Evolutionary conservation across 305 asterid species (phyloP), one percentile per base, ranked within the genome.

Genomic region (Nicotiana rustica): DNA sequence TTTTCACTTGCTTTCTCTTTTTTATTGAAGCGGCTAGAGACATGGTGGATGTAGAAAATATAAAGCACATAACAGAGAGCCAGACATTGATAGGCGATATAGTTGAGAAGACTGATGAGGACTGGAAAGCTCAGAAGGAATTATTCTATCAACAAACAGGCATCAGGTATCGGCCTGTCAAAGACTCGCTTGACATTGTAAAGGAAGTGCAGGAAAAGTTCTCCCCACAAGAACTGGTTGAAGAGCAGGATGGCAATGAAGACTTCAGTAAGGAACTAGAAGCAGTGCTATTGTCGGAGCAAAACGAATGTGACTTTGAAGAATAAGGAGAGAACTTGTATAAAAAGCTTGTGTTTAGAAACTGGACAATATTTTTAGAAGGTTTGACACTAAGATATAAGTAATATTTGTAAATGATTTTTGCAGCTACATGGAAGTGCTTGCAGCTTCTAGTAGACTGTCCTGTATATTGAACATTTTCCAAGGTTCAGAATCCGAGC

Each of bases 21-120:
- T 80, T 70, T 69, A 29, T 55, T 10, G 55, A 68, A 92, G 97
- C 86, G 89, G 98, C 95, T 69, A 81, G 92, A 82, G 85, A 88
- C 77, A 87, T 83, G 80, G 85, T 91, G 66, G 93, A 92, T 69
- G 87, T 95, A 0, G 86, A 89, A 81, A 84, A 89, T 57, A 85
- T 93, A 84, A 89, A 92, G 90, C 98, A 91, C 90, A 89, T 90
- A 82, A 87, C 90, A 2, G 95, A 93, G 67, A 84, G 82, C n/a
- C 83, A 78, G 83, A 88, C 81, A 75, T 81, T 88, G 89, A 86
- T 94, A 36, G 98, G 97, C 44, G 93, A 94, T 41, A 76, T 85
- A 55, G 85, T 91, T 73, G 93, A 86, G 87, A 89, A 90, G 85
- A 91, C 85, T 25, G 92, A 86, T 77, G 85, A 82, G 65, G 93